These are phyloP conservation scores for Citrus maxima DNA, from an alignment of 345 rosid genomes.

Conservation along the genomic window DNA sequence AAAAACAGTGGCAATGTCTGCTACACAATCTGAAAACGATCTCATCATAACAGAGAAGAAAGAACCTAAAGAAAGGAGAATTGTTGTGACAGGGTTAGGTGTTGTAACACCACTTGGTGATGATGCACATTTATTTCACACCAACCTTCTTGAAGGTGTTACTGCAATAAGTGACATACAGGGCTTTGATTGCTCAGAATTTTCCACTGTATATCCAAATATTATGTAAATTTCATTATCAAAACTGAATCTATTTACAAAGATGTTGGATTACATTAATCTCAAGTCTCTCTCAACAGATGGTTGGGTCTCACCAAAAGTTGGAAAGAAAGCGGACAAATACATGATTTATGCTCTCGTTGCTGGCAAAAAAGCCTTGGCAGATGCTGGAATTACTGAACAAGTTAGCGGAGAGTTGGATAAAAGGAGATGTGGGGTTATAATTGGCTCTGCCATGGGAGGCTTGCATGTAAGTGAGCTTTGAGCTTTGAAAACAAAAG, in stretches of 20 bases:
- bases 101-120: slow-evolving; percentile 52
- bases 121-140: slow-evolving; percentile 41
- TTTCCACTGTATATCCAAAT: slow-evolving; percentile 36
- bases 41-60: background rate
- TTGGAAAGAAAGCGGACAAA: slow-evolving; percentile 50
- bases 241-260: background rate
- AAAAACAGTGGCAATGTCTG: slow-evolving; percentile 29
- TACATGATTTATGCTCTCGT: slow-evolving; percentile 55
- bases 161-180: slow-evolving; percentile 52
- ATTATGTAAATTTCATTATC: background rate
- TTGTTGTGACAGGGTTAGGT: slow-evolving; percentile 62
- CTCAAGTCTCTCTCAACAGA: slow-evolving; percentile 51
- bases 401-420: slow-evolving; percentile 37
- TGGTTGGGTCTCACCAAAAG: slow-evolving; percentile 51
- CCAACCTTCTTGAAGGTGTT: slow-evolving; percentile 49
- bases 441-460: slow-evolving; percentile 57
- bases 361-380: slow-evolving; percentile 64
- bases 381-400: slow-evolving; percentile 48
- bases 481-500: background rate
- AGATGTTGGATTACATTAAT: too few species aligned
- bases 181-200: slow-evolving; percentile 48
- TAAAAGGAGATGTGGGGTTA: slow-evolving; percentile 51
- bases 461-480: slow-evolving; percentile 44
- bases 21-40: slow-evolving; percentile 38
- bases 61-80: slow-evolving; percentile 28